phyloP scores from a whole-genome alignment of 164 flowering plant genomes.

The Umbilicus rupestris region DNA sequence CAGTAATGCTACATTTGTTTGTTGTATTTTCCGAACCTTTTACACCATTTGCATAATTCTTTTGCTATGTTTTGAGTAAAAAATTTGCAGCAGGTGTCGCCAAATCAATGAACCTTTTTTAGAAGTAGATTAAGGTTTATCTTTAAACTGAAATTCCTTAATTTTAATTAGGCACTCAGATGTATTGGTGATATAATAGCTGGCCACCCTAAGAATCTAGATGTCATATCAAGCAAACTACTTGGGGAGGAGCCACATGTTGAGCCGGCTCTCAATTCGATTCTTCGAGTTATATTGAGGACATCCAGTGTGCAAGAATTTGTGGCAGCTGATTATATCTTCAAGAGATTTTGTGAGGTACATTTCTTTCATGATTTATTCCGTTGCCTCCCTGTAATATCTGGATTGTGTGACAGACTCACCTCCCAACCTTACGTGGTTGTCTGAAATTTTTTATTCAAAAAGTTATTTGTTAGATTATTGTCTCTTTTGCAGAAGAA shows the following conservation, averaged over 20 bases:
- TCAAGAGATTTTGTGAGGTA: constrained; percentile 93
- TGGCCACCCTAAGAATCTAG: constrained; percentile 60
- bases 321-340: constrained; percentile 75
- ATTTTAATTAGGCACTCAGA: constrained; percentile 48
- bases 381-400: neutral
- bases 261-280: constrained; percentile 79
- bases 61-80: too few relatives aligned
- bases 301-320: constrained; percentile 73
- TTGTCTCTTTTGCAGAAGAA: constrained; percentile 44
- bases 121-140: neutral
- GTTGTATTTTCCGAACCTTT: neutral
- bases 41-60: neutral
- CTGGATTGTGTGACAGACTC: neutral
- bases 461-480: constrained; percentile 1
- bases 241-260: constrained; percentile 80
- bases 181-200: constrained; percentile 79
- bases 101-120: neutral
- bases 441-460: neutral
- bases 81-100: neutral
- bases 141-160: neutral
- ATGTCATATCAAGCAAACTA: constrained; percentile 56
- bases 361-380: constrained; percentile 12
- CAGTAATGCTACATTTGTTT: neutral
- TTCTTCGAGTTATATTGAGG: constrained; percentile 69
- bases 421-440: neutral